Conservation (phyloP, 768 basidiomycete genomes). For the Tulasnella sp. region DNA sequence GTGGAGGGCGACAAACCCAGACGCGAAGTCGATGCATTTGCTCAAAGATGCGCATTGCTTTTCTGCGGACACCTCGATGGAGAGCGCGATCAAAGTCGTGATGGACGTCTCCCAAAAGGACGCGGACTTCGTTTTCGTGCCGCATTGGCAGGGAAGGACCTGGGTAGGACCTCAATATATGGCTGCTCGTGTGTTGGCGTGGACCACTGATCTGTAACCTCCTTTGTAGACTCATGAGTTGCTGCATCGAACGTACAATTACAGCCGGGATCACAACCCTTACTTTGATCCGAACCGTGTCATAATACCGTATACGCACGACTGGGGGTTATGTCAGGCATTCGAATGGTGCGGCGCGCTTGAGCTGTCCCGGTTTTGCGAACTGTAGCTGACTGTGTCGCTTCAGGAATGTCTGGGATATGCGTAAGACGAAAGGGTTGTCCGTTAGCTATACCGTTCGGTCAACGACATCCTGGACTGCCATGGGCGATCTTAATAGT, state of each 20-base stretch:
- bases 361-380: neutral
- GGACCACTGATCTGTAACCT: neutral
- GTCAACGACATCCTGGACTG: slow-evolving; percentile 22
- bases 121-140: slow-evolving; percentile 25
- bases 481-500: slow-evolving; percentile 28
- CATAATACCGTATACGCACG: slow-evolving; percentile 24
- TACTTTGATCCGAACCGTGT: slow-evolving; percentile 19
- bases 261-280: slow-evolving; percentile 16
- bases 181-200: neutral
- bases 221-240: slow-evolving; percentile 21
- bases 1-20: slow-evolving; percentile 18
- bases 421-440: slow-evolving; percentile 9
- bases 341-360: slow-evolving; percentile 21
- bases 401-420: slow-evolving; percentile 13
- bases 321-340: slow-evolving; percentile 25
- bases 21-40: slow-evolving; percentile 19
- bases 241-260: slow-evolving; percentile 18
- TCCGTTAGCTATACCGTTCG: slow-evolving; percentile 1
- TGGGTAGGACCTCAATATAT: slow-evolving; percentile 1
- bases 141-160: slow-evolving; percentile 23
- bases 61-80: slow-evolving; percentile 25
- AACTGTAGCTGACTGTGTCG: neutral
- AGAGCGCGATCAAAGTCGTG: slow-evolving; percentile 21
- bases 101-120: slow-evolving; percentile 24
- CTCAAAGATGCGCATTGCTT: slow-evolving; percentile 24